Conservation (phyloP, 2,329 filamentous ascomycete genomes). For the Pseudogymnoascus sp. region DNA sequence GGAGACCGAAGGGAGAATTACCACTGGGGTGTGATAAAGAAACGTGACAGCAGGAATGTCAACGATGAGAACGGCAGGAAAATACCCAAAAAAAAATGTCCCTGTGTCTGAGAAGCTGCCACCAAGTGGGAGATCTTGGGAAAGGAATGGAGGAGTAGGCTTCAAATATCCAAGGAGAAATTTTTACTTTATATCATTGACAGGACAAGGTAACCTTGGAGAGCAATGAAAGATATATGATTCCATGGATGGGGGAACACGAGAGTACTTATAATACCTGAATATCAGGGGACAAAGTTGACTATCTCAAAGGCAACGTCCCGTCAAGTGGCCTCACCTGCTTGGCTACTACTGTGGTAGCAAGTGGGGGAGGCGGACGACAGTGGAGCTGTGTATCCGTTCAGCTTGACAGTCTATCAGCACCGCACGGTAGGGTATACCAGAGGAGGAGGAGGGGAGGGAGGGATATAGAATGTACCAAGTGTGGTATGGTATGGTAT, state of each 20-base stretch:
- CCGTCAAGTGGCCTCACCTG: not conserved
- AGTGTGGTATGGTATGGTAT: not conserved
- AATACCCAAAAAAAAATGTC: not conserved
- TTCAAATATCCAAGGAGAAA: not conserved
- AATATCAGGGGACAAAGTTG: not conserved
- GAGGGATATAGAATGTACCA: not conserved
- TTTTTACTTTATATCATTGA: not conserved
- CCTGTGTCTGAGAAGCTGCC: not conserved
- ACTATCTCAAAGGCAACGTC: not conserved
- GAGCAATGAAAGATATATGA: not conserved
- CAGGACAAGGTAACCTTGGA: not conserved
- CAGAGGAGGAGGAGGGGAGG: not conserved
- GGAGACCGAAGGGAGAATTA: not conserved
- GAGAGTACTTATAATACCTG: not conserved
- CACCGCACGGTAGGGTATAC: not conserved
- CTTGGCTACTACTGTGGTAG: not conserved
- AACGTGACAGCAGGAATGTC: not conserved
- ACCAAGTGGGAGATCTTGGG: not conserved
- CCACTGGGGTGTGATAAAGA: not conserved
- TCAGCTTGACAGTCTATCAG: not conserved
- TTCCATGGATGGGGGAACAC: not conserved
- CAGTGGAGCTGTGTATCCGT: conserved; percentile 4
- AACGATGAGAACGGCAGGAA: not conserved
- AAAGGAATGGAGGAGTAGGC: not conserved
- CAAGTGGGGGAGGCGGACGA: conserved; percentile 1